These are phyloP conservation scores for Umbelopsis sp. DNA, from an alignment of 192 early-diverging fungal species.

Conservation along the genomic window DNA sequence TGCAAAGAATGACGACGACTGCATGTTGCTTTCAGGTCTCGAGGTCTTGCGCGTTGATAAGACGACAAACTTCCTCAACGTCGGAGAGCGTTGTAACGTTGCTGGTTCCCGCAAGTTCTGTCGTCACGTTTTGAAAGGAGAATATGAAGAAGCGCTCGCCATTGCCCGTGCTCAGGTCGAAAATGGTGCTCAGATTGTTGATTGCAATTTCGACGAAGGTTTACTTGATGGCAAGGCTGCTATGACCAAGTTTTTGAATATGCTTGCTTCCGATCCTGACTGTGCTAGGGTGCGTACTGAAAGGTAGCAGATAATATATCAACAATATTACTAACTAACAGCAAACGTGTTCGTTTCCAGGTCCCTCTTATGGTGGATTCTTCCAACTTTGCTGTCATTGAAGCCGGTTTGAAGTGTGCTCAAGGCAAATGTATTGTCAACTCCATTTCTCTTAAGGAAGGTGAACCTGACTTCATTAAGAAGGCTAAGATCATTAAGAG, in stretches of 20 bases:
- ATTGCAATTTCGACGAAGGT: slow-evolving; percentile 97
- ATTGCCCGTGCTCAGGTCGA: slow-evolving; percentile 95
- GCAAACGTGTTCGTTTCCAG: background rate
- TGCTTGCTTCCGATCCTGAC: slow-evolving; percentile 93
- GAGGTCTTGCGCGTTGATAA: slow-evolving; percentile 84
- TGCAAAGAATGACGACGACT: slow-evolving; percentile 64
- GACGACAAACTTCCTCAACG: slow-evolving; percentile 86
- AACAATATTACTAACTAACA: background rate
- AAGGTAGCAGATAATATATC: background rate
- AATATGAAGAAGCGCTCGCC: slow-evolving; percentile 92
- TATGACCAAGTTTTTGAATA: slow-evolving; percentile 93
- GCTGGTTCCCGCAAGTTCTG: slow-evolving; percentile 94
- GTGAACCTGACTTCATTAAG: slow-evolving; percentile 88
- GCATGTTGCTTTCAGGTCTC: slow-evolving; percentile 83
- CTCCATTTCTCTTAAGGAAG: slow-evolving; percentile 95
- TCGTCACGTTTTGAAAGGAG: slow-evolving; percentile 88
- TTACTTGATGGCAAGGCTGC: slow-evolving; percentile 92
- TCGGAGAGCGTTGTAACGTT: slow-evolving; percentile 97
- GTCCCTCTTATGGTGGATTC: slow-evolving; percentile 95
- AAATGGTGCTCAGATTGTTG: slow-evolving; percentile 92
- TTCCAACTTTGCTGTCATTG: slow-evolving; percentile 96
- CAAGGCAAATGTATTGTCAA: slow-evolving; percentile 99
- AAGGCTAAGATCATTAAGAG: slow-evolving; percentile 87
- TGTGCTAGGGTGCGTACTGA: slow-evolving; percentile 66
- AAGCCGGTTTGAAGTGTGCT: slow-evolving; percentile 92